Conservation (phyloP, 2,329 filamentous ascomycete genomes). For the Calonectria pseudoturangicola region DNA sequence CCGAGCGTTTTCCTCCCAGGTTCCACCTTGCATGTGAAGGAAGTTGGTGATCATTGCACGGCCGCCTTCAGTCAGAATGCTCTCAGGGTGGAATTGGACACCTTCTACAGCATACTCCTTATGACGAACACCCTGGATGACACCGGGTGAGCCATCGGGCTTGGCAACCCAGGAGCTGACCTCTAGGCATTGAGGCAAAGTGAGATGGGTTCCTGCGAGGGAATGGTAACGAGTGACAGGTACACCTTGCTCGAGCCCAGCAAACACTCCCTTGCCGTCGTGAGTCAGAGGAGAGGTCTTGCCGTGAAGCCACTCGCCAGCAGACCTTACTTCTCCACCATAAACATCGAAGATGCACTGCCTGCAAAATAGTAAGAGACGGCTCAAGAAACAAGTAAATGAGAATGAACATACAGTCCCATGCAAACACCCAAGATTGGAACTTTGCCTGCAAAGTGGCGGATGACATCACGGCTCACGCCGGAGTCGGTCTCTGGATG, state of each 20-base stretch:
- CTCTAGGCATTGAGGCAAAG: constrained; percentile 89
- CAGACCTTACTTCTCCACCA: constrained; percentile 92
- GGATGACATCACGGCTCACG: constrained; percentile 92
- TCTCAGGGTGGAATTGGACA: constrained; percentile 98
- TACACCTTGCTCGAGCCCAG: constrained; percentile 84
- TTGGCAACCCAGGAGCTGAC: constrained; percentile 91
- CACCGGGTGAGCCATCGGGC: constrained; percentile 84
- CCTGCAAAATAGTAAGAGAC: constrained; percentile 61
- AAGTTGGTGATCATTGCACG: constrained; percentile 95
- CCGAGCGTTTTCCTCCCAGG: constrained; percentile 87
- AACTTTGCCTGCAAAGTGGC: constrained; percentile 94
- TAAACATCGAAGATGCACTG: constrained; percentile 98
- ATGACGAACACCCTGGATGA: constrained; percentile 98
- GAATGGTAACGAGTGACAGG: constrained; percentile 98
- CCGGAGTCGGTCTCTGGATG: constrained; percentile 95
- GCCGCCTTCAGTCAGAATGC: constrained; percentile 93
- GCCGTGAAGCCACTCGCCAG: constrained; percentile 96
- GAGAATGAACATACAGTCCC: constrained; percentile 80
- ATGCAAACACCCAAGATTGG: constrained; percentile 98
- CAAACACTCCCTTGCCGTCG: constrained; percentile 94
- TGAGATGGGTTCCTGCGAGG: constrained; percentile 91
- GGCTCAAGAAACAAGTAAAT: constrained; percentile 10
- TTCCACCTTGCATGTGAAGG: constrained; percentile 89
- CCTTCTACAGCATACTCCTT: constrained; percentile 94
- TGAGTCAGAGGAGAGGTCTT: constrained; percentile 95